phyloP scores from a whole-genome alignment of 1,284 basidiomycete species.

The Ustilago esculenta region DNA sequence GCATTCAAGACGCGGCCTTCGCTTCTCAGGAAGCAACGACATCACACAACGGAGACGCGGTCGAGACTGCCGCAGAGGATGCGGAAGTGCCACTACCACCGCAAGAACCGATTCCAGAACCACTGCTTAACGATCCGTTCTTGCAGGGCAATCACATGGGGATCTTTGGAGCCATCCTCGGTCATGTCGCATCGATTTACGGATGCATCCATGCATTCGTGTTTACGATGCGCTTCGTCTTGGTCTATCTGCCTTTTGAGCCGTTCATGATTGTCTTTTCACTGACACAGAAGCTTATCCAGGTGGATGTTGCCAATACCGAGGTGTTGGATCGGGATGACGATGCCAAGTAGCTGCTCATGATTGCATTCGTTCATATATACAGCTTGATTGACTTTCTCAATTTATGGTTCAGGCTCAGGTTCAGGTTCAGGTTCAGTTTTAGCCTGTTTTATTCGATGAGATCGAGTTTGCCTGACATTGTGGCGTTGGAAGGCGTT shows the following conservation, averaged over 20 bases:
- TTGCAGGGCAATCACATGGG: slow-evolving; percentile 17
- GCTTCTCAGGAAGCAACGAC: not conserved
- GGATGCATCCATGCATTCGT: slow-evolving; percentile 36
- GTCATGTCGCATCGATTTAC: slow-evolving; percentile 37
- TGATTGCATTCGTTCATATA: no score
- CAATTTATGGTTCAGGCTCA: no score
- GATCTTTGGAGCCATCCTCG: slow-evolving; percentile 40
- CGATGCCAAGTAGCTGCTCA: no score
- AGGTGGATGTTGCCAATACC: slow-evolving; percentile 36
- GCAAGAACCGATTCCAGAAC: slow-evolving; percentile 14
- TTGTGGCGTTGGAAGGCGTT: no score
- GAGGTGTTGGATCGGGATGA: slow-evolving; percentile 39
- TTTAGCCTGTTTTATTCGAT: no score
- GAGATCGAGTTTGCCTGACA: no score
- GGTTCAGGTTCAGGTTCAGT: no score
- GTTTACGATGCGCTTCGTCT: slow-evolving; percentile 31
- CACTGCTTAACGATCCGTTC: slow-evolving; percentile 31
- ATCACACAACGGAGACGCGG: not conserved
- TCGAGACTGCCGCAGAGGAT: not conserved
- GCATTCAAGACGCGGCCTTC: not conserved
- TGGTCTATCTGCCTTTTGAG: slow-evolving; percentile 42
- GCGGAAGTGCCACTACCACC: not conserved
- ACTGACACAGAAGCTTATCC: slow-evolving; percentile 28
- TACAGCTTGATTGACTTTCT: no score
- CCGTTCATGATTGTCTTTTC: slow-evolving; percentile 34